These are phyloP conservation scores for Yamagishiella unicocca DNA, from an alignment of 139 green algal genomes.

Conservation along the genomic window DNA sequence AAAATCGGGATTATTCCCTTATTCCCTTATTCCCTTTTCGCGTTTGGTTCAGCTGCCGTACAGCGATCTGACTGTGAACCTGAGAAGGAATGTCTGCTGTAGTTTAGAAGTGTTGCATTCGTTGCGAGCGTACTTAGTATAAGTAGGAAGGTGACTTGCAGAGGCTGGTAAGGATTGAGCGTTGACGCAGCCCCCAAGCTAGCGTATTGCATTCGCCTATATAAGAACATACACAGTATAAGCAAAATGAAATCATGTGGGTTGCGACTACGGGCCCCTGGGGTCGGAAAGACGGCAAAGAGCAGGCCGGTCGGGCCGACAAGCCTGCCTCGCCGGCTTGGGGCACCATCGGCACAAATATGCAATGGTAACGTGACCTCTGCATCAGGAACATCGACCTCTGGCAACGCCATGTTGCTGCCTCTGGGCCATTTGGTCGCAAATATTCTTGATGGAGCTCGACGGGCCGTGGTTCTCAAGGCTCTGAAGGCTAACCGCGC, in stretches of 20 bases:
- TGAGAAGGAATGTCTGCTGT: too few relatives aligned
- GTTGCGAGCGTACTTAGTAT: too few relatives aligned
- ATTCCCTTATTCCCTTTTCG: too few relatives aligned
- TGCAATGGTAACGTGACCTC: neutral
- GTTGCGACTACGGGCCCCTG: neutral
- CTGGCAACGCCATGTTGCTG: neutral
- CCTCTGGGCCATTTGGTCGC: neutral
- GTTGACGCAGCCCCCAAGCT: too few relatives aligned
- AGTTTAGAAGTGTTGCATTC: too few relatives aligned
- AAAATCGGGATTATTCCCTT: too few relatives aligned
- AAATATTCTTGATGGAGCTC: neutral
- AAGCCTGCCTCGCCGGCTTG: neutral
- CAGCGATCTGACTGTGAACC: neutral
- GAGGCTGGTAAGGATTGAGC: too few relatives aligned
- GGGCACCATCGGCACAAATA: neutral
- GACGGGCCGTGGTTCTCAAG: neutral
- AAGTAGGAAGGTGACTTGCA: too few relatives aligned
- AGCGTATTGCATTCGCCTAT: too few relatives aligned
- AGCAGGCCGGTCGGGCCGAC: neutral
- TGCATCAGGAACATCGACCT: neutral
- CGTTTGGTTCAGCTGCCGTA: too few relatives aligned
- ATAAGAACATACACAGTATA: too few relatives aligned
- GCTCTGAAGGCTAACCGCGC: neutral
- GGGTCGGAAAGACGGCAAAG: neutral
- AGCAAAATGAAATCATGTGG: constrained; percentile 9